Conservation (phyloP, 495 filamentous ascomycete genomes). For the Copromyces sp. region DNA sequence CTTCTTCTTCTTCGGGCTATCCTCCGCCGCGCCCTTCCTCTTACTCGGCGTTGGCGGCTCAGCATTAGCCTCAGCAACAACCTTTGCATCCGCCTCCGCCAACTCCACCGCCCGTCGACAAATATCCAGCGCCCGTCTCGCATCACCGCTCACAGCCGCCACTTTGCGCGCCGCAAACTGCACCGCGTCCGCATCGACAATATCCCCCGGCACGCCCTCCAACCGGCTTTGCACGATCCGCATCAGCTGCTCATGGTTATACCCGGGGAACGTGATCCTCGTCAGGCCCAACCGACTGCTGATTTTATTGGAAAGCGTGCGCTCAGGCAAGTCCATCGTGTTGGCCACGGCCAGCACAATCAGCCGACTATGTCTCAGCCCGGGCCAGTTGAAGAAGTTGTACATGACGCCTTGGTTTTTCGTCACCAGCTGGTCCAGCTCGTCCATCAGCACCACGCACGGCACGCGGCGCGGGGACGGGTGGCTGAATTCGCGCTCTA, state of each 20-base stretch:
- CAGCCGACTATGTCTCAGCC: slow-evolving; percentile 75
- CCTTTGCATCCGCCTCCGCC: slow-evolving; percentile 59
- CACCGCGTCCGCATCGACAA: slow-evolving; percentile 87
- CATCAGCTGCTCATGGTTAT: slow-evolving; percentile 97
- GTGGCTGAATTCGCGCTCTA: slow-evolving; percentile 84
- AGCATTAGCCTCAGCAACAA: slow-evolving; percentile 56
- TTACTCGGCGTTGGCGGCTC: slow-evolving; percentile 14
- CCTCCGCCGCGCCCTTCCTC: not conserved
- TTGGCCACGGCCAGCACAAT: slow-evolving; percentile 98
- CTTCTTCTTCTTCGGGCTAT: slow-evolving; percentile 13
- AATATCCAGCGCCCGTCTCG: slow-evolving; percentile 85
- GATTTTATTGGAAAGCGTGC: slow-evolving; percentile 96
- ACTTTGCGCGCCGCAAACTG: slow-evolving; percentile 97
- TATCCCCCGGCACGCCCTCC: slow-evolving; percentile 72
- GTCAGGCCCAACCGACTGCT: slow-evolving; percentile 81
- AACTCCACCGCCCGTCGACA: slow-evolving; percentile 93
- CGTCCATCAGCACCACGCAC: slow-evolving; percentile 98
- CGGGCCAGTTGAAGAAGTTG: slow-evolving; percentile 99
- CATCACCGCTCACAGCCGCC: slow-evolving; percentile 90
- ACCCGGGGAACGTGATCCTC: slow-evolving; percentile 92
- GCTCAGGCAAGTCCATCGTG: slow-evolving; percentile 97
- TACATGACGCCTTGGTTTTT: slow-evolving; percentile 99
- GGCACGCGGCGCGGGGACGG: slow-evolving; percentile 85
- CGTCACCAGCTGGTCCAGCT: slow-evolving; percentile 95
- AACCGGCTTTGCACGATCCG: slow-evolving; percentile 88